Evolutionary conservation across 2,329 filamentous ascomycete species (phyloP).

Genomic region (Aspergillus sclerotialis): DNA sequence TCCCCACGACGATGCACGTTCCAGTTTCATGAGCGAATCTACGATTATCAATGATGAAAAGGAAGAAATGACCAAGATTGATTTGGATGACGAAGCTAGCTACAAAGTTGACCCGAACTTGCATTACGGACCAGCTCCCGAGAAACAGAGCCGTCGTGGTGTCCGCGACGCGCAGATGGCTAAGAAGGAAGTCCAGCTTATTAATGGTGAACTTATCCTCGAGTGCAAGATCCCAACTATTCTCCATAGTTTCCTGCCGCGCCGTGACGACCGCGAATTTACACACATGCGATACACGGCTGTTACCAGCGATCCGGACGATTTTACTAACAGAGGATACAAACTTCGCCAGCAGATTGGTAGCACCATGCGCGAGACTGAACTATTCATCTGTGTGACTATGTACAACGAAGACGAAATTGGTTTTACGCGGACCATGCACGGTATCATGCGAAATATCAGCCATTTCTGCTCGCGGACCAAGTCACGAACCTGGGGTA

Average conservation of each 20-base stretch:
- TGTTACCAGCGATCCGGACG: constrained; percentile 95
- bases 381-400: constrained; percentile 92
- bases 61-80: constrained; percentile 33
- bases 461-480: constrained; percentile 89
- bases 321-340: constrained; percentile 83
- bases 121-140: constrained; percentile 80
- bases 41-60: constrained; percentile 51
- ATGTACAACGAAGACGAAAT: constrained; percentile 99
- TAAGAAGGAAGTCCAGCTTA: constrained; percentile 88
- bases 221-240: constrained; percentile 99
- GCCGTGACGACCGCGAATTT: constrained; percentile 89
- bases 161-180: constrained; percentile 81
- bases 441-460: constrained; percentile 97
- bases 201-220: constrained; percentile 94
- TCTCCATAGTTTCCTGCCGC: constrained; percentile 89
- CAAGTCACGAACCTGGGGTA: constrained; percentile 93
- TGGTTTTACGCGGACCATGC: constrained; percentile 94
- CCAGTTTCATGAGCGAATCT: constrained; percentile 54
- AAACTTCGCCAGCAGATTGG: constrained; percentile 89
- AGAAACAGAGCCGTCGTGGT: constrained; percentile 79
- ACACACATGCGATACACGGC: constrained; percentile 99
- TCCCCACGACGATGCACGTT: constrained; percentile 51
- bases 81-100: constrained; percentile 39
- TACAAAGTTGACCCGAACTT: constrained; percentile 52
- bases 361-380: constrained; percentile 75